phyloP scores from a whole-genome alignment of 1,284 basidiomycete species.

The Cryptococcus sp. region DNA sequence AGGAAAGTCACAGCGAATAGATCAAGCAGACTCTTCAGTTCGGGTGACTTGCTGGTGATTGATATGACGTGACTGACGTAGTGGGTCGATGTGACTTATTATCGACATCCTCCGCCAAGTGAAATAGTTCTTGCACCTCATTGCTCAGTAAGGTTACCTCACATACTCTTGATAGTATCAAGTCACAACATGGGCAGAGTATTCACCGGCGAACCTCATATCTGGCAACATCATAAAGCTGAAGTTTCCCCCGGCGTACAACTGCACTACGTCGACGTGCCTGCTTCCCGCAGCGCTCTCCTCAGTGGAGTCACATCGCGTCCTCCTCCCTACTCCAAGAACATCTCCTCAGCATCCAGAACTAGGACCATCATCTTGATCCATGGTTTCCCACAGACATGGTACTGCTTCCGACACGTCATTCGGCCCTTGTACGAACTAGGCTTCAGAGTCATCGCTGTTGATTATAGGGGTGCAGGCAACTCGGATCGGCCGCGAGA shows the following conservation, averaged over 20 bases:
- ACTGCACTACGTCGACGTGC: conserved; percentile 21
- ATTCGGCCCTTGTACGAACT: conserved; percentile 21
- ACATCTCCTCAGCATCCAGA: not conserved
- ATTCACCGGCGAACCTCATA: conserved; percentile 5
- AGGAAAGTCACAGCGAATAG: too few species aligned
- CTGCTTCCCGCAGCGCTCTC: not conserved
- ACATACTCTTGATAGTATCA: not conserved
- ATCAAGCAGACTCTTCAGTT: too few species aligned
- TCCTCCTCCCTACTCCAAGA: too few species aligned
- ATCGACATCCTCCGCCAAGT: too few species aligned
- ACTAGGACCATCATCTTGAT: conserved; percentile 21
- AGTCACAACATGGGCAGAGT: not conserved
- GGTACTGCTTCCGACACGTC: conserved; percentile 26
- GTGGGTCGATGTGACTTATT: too few species aligned
- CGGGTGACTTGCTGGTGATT: too few species aligned
- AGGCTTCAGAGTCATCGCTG: conserved; percentile 29
- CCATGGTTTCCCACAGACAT: conserved; percentile 36
- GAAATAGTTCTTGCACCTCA: not conserved
- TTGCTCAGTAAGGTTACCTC: not conserved
- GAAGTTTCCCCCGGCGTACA: conserved; percentile 12
- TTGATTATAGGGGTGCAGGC: conserved; percentile 37
- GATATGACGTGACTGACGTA: too few species aligned
- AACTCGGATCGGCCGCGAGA: conserved; percentile 20
- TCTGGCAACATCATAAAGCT: conserved; percentile 11
- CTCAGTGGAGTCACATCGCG: too few species aligned